Base-by-base conservation (phyloP, 257 asterid species). In the Lavandula angustifolia region DNA sequence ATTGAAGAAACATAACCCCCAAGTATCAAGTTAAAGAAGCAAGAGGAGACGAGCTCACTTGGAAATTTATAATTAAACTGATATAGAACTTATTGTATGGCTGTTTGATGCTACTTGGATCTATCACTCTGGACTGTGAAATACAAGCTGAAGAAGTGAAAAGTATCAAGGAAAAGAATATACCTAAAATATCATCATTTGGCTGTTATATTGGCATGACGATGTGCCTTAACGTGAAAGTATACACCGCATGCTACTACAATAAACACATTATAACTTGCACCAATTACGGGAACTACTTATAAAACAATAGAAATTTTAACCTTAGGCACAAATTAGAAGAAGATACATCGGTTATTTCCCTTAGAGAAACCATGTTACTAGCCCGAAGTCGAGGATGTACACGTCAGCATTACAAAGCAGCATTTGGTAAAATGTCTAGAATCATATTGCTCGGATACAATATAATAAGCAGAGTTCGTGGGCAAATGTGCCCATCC, bases 101-200 rank as follows among this genome's bases (percentile, higher is more conserved):
- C 38, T 34, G 62, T 27, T 27, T 27, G 22, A 11, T 11, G 6
- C 38, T 9, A 40, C 37, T 35, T 48, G 13, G 49, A 59, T 1
- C 22, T 59, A 60, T 60, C 65, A 60, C 9, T 56, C 16, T 35
- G 32, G 47, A 56, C 62, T 34, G 62, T 34, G 35, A n/a, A 34
- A 56, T 18, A 52, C 7, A 44, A 12, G 18, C 50, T 44, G 50
- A 12, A 3, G 50, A 12, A 44, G 17, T 12, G 50, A 44, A 44
- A 44, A n/a, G 50, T 44, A 44, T 12, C 50, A 3, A 11, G 16
- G 11, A 12, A 12, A 42, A 44, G 2, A 22, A 44, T 44, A 7
- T 44, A 17, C 50, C 13, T 44, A 44, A 44, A 44, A 44, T 44
- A 44, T 44, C 50, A 43, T 10, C 48, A n/a, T n/a, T n/a, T 44